Base-by-base conservation (phyloP, 2,329 filamentous ascomycete species). In the Aureobasidium leucospermi region DNA sequence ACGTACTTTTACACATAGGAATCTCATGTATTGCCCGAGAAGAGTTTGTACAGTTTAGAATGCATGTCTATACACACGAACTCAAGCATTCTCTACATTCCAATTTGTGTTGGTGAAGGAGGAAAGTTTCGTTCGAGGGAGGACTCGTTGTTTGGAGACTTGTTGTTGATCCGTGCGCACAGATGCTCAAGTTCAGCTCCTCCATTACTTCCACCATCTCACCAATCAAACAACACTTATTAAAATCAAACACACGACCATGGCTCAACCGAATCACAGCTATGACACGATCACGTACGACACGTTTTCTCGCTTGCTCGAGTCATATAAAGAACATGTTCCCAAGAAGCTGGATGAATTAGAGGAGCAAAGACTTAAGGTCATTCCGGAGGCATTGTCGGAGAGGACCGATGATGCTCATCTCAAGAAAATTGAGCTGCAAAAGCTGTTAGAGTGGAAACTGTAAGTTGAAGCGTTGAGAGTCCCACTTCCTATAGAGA, bases 361-460 rank as follows among this genome's bases (percentile, higher is more conserved):
- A 19, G 86, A 89, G 62, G 64, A 75, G 1, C 83, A 81, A 65
- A 81, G 87, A 60, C 85, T 86, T 66, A 70, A 72, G 8, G 76
- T 78, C 23, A 82, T 85, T 2, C 75, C 80, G 1, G 66, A 70
- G 1, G 63, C 66, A 1, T 83, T 87, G 62, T 65, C 71, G 6
- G 65, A 73, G 15, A 70, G 69, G 2, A 67, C 69, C 55, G 65
- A 67, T 7, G 65, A 68, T 32, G 19, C 70, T 4, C 63, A 70
- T 10, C 81, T 89, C 74, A 73, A 69, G 2, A 79, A 84, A 48
- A 75, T 79, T 1, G 81, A 89, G 66, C 75, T 89, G 36, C 79
- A 82, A 65, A 75, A 67, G 19, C 76, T 90, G 3, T 81, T 89
- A 9, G 80, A 86, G 48, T 90, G 87, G 86, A 90, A 90, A 70